Evolutionary conservation across 352 stramenopile species (phyloP).

Genomic region (Elongisporangium prolatum): DNA sequence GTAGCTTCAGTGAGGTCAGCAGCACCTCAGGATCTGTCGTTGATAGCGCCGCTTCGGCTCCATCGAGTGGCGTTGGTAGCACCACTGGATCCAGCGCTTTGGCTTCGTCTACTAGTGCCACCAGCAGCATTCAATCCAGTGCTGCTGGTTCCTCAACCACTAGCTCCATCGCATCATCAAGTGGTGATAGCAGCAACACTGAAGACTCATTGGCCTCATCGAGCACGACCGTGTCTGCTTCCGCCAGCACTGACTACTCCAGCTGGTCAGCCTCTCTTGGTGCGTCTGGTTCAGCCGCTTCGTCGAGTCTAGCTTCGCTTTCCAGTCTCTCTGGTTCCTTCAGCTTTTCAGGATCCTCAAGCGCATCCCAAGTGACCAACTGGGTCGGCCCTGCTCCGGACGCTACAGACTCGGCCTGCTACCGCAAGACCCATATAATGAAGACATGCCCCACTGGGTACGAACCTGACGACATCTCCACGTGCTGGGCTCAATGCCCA

Average conservation of each 20-base stretch:
- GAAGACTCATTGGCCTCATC: neutral
- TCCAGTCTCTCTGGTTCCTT: neutral
- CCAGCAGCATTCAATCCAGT: neutral
- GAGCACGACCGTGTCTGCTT: neutral
- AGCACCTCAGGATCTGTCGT: neutral
- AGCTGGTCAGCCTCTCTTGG: neutral
- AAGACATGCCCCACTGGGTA: constrained; percentile 20
- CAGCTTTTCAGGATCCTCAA: neutral
- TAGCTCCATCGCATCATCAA: neutral
- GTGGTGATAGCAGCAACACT: neutral
- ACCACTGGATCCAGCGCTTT: neutral
- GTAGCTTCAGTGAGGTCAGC: neutral
- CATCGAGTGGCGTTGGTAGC: neutral
- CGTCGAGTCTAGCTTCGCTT: neutral
- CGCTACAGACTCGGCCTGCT: constrained; percentile 10
- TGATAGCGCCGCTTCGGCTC: neutral
- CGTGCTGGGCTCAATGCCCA: constrained; percentile 44
- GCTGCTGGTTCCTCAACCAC: neutral
- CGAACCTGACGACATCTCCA: constrained; percentile 23
- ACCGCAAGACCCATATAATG: constrained; percentile 22
- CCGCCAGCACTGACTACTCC: neutral
- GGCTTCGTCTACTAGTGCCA: neutral
- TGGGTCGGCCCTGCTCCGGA: neutral
- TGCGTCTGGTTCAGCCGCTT: neutral
- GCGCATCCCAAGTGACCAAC: neutral